A percentile compares a stretch with the other conserved stretches of the same genome.
These are phyloP conservation scores for Aspergillus hancockii DNA, from an alignment of 495 filamentous ascomycete species.

Conservation along the genomic window DNA sequence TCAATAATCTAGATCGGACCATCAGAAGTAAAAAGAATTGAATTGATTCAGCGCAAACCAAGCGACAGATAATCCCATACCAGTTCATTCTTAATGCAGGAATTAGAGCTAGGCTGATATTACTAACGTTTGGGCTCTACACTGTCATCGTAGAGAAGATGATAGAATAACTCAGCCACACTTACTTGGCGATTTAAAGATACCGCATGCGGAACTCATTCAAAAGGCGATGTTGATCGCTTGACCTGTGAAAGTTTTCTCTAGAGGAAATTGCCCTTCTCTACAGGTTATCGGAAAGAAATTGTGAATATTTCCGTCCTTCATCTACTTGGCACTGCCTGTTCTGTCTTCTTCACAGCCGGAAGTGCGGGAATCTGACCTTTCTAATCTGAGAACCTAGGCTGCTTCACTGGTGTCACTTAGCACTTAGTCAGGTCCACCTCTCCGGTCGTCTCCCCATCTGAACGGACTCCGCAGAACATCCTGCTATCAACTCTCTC, in stretches of 20 bases:
- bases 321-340: neutral
- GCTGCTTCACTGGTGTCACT: neutral
- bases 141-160: constrained; percentile 5
- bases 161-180: constrained; percentile 7
- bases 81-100: neutral
- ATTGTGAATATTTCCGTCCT: neutral
- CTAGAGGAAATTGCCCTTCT: neutral
- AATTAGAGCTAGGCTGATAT: neutral
- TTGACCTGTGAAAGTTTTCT: neutral
- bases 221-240: neutral
- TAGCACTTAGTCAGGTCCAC: constrained; percentile 32
- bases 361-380: neutral
- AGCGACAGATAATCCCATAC: neutral
- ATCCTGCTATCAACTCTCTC: constrained; percentile 24
- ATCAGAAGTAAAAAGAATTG: too few species aligned
- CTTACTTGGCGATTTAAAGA: neutral
- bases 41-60: neutral
- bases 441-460: constrained; percentile 29
- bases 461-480: constrained; percentile 28
- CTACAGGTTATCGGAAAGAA: too few species aligned
- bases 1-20: neutral
- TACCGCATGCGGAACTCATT: neutral
- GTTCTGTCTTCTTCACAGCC: neutral
- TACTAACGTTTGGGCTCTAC: neutral
- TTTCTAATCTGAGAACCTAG: neutral